These are phyloP conservation scores for Ustilaginoidea virens DNA, from an alignment of 2,329 filamentous ascomycete species.

Conservation along the genomic window DNA sequence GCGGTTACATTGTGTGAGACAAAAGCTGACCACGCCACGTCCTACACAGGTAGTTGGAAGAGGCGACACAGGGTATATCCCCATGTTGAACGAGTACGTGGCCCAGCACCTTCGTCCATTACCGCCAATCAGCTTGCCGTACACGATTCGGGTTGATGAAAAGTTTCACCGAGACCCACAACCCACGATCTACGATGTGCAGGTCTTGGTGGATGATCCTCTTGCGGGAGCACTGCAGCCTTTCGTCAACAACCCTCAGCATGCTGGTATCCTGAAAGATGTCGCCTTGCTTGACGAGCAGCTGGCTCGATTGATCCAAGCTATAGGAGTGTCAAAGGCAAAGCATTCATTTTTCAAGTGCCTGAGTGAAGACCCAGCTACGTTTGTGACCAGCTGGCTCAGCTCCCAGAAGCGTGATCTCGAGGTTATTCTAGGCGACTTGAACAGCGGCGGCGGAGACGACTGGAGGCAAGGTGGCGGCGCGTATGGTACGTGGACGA, in stretches of 20 bases:
- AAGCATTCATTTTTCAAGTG: slow-evolving; percentile 79
- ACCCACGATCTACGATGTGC: slow-evolving; percentile 80
- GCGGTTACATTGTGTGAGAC: no score
- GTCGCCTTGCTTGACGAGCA: slow-evolving; percentile 72
- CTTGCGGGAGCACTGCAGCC: slow-evolving; percentile 50
- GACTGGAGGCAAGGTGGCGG: slow-evolving; percentile 53
- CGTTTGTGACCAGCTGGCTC: slow-evolving; percentile 77
- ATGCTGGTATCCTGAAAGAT: slow-evolving; percentile 58
- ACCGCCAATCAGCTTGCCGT: slow-evolving; percentile 67
- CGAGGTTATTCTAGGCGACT: slow-evolving; percentile 76
- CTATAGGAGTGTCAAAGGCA: slow-evolving; percentile 69
- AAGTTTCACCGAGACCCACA: slow-evolving; percentile 60
- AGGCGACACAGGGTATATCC: slow-evolving; percentile 70
- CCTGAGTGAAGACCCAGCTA: slow-evolving; percentile 65
- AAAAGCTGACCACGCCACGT: no score
- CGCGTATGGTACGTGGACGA: slow-evolving; percentile 40
- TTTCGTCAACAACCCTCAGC: slow-evolving; percentile 53
- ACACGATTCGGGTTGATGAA: slow-evolving; percentile 87
- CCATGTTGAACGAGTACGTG: slow-evolving; percentile 68
- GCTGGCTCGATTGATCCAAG: slow-evolving; percentile 68
- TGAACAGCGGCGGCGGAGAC: slow-evolving; percentile 47
- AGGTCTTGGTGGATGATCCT: slow-evolving; percentile 72
- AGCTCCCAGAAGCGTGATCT: slow-evolving; percentile 83
- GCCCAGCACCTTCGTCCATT: slow-evolving; percentile 64
- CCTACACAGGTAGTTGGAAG: slow-evolving; percentile 49